Evolutionary conservation across 176 grass and related monocot species (phyloP), one percentile per base, ranked within the genome.

Genomic region (Avena insularis): DNA sequence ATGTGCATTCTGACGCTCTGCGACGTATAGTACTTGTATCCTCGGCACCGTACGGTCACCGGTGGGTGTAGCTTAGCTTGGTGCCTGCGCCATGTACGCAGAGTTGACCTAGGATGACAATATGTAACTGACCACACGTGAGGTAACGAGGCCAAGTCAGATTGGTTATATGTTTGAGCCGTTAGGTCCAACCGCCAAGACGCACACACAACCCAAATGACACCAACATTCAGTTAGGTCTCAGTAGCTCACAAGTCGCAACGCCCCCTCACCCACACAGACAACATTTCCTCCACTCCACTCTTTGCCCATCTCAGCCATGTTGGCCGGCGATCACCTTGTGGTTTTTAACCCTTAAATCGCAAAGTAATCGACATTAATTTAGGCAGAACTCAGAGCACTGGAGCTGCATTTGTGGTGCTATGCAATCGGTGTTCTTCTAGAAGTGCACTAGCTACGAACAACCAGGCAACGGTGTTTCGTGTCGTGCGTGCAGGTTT

Each of bases 111-210:
- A 21, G 19, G 2, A 12, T 54, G 12, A 61, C 25, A n/a, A 43
- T 31, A 21, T n/a, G 9, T 46, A 2, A 20, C 27, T 8, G 36
- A 35, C 73, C n/a, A 36, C 12, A 90, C 74, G 84, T 58, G 75
- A 91, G 6, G 36, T 67, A 66, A 84, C 17, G 17, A 38, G 57
- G 45, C n/a, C 29, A 47, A 59, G 38, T 4, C 25, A 66, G 58
- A 66, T 85, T 78, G 53, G 73, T 65, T 47, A 46, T 47, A 46
- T 64, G 59, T 16, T 2, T 7, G 31, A 6, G 27, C 27, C 9
- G 51, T 79, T 88, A 69, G 89, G 85, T 91, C 50, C 90, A 91
- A 91, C 85, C 5, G 76, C 86, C 86, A 74, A 4, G 81, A 81
- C 47, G 64, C 47, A 27, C 16, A 64, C 36, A 25, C 56, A 79